phyloP scores from a whole-genome alignment of 208 protist genomes.

The Trypanosoma cruzi region DNA sequence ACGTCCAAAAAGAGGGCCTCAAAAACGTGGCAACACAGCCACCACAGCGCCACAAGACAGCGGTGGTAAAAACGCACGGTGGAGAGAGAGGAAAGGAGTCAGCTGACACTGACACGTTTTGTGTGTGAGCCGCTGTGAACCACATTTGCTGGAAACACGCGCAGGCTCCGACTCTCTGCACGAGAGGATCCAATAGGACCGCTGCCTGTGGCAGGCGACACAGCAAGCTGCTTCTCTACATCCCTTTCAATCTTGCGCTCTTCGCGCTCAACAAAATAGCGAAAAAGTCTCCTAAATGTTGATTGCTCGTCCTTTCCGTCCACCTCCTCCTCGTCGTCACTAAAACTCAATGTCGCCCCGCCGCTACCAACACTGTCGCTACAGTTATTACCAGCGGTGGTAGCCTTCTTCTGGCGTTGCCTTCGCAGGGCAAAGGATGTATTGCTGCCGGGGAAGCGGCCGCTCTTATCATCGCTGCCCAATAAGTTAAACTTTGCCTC shows the following conservation, averaged over 20 bases:
- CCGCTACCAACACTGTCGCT: background rate
- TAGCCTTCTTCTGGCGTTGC: background rate
- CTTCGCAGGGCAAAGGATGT: background rate
- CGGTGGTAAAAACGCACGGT: conserved; percentile 4
- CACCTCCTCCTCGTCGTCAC: conserved; percentile 9
- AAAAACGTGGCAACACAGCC: conserved; percentile 5
- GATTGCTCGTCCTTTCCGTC: conserved; percentile 27
- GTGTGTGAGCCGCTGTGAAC: conserved; percentile 6
- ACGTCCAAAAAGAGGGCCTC: background rate
- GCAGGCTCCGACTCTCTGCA: conserved; percentile 12
- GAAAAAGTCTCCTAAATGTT: conserved; percentile 30
- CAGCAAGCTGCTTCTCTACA: conserved; percentile 16
- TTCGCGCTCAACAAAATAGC: conserved; percentile 37
- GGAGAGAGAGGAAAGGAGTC: conserved; percentile 26
- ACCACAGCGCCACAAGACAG: conserved; percentile 1
- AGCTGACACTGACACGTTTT: conserved; percentile 7
- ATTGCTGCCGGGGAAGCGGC: background rate
- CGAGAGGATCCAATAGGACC: background rate
- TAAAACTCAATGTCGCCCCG: background rate
- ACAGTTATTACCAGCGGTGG: background rate
- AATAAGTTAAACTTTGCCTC: conserved; percentile 79
- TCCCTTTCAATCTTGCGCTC: conserved; percentile 25
- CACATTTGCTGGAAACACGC: conserved; percentile 14
- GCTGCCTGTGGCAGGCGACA: background rate
- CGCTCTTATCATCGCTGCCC: conserved; percentile 52